Evolutionary conservation across 352 stramenopile species (phyloP).

Genomic region (Plasmopara muralis): DNA sequence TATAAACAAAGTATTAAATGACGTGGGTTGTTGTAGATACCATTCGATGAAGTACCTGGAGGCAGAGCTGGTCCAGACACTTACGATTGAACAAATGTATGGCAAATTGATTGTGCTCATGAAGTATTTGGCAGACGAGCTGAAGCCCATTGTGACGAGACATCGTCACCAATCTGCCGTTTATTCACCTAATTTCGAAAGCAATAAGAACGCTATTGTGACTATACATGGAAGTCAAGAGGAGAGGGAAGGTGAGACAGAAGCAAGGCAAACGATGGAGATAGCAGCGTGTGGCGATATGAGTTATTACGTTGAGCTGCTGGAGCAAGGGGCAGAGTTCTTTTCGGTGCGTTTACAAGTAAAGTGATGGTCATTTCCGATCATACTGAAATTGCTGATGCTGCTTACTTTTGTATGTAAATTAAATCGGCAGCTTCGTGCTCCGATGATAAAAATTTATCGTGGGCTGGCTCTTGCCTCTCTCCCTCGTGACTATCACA

Average conservation of each 20-base stretch:
- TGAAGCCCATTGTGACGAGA: slow-evolving; percentile 39
- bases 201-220: slow-evolving; percentile 4
- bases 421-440: slow-evolving; percentile 37
- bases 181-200: slow-evolving; percentile 13
- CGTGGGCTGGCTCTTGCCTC: slow-evolving; percentile 43
- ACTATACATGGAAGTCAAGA: slow-evolving; percentile 8
- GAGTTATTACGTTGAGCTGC: slow-evolving; percentile 65
- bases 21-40: slow-evolving; percentile 28
- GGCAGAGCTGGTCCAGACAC: slow-evolving; percentile 34
- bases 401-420: background rate
- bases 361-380: no score
- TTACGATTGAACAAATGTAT: slow-evolving; percentile 62
- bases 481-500: slow-evolving; percentile 47
- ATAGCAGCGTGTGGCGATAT: slow-evolving; percentile 48
- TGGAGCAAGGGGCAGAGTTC: slow-evolving; percentile 69
- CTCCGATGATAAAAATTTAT: slow-evolving; percentile 71
- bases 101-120: slow-evolving; percentile 49
- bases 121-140: slow-evolving; percentile 49
- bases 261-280: slow-evolving; percentile 30
- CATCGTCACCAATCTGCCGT: slow-evolving; percentile 28
- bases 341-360: slow-evolving; percentile 46
- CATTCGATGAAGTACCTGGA: slow-evolving; percentile 68
- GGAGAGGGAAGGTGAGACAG: slow-evolving; percentile 7
- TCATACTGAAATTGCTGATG: no score
- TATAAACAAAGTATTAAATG: slow-evolving; percentile 1